Conservation (phyloP, 2,329 filamentous ascomycete species). For the Stagonosporopsis tanaceti region DNA sequence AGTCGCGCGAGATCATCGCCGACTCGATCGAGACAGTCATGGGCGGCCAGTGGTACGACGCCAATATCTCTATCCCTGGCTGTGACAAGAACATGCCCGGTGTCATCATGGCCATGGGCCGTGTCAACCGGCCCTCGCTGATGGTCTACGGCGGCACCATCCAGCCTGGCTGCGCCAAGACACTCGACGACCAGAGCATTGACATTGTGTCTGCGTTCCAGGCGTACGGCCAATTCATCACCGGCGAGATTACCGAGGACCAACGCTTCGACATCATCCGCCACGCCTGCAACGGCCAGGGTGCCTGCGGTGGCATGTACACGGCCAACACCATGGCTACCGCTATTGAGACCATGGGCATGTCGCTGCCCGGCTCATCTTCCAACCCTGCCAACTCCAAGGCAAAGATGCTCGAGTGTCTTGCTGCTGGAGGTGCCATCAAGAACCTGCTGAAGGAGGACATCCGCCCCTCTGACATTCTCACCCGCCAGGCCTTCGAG, state of each 20-base stretch:
- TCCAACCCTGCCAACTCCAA: constrained; percentile 60
- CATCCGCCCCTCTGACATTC: constrained; percentile 58
- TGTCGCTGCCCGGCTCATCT: constrained; percentile 60
- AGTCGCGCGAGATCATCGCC: constrained; percentile 95
- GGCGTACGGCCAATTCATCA: constrained; percentile 93
- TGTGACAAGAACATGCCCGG: constrained; percentile 99
- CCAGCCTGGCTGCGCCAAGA: constrained; percentile 84
- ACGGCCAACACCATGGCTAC: constrained; percentile 63
- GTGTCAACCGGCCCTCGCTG: constrained; percentile 90
- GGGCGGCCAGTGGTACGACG: constrained; percentile 98
- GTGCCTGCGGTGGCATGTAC: constrained; percentile 84
- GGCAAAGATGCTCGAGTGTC: constrained; percentile 60
- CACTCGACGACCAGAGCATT: constrained; percentile 72
- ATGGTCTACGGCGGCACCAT: constrained; percentile 99
- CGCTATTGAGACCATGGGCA: constrained; percentile 60
- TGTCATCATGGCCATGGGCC: constrained; percentile 79
- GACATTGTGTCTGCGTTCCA: constrained; percentile 99
- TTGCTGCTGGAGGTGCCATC: constrained; percentile 60
- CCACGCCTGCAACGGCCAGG: constrained; percentile 84
- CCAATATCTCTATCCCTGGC: constrained; percentile 93
- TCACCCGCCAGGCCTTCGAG: constrained; percentile 59
- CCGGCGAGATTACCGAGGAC: constrained; percentile 89
- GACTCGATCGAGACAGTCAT: constrained; percentile 99
- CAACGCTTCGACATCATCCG: constrained; percentile 94
- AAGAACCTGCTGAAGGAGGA: constrained; percentile 61